Percentiles rank a stretch among this genome's conserved stretches.
phyloP scores from a whole-genome alignment of 768 basidiomycete species.

The Hypholoma sublateritium region DNA sequence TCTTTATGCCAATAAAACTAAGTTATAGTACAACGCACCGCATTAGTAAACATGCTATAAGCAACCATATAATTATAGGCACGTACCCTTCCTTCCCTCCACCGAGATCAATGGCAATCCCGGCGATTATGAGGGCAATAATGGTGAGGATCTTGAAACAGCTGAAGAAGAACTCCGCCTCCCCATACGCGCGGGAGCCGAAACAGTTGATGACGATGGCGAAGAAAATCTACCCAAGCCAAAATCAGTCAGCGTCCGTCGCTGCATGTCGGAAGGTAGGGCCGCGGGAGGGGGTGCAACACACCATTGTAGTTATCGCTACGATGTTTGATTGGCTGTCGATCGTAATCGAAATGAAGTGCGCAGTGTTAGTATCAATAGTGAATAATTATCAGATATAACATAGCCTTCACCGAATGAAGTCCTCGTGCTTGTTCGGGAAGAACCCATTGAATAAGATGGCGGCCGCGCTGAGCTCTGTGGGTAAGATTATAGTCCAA shows the following conservation, averaged over 20 bases:
- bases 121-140: conserved; percentile 40
- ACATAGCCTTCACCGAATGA: conserved; percentile 5
- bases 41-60: no score
- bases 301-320: conserved; percentile 11
- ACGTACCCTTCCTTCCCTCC: conserved; percentile 38
- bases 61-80: neutral
- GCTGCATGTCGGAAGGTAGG: no score
- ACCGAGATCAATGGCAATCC: conserved; percentile 49
- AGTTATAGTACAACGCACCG: neutral
- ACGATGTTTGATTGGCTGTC: conserved; percentile 11
- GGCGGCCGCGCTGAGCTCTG: conserved; percentile 16
- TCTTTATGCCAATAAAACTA: conserved; percentile 37
- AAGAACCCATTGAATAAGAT: conserved; percentile 18
- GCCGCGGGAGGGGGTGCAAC: neutral
- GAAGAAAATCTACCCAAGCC: conserved; percentile 6
- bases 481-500: conserved; percentile 15
- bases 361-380: neutral
- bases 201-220: conserved; percentile 32
- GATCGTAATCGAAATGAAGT: neutral
- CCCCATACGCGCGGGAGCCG: conserved; percentile 38
- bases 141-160: conserved; percentile 46
- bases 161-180: conserved; percentile 47
- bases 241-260: neutral
- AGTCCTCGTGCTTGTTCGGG: neutral
- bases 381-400: neutral